Base-by-base conservation (phyloP, 2,329 filamentous ascomycete species). In the Arthrobotrys sphaeroides region DNA sequence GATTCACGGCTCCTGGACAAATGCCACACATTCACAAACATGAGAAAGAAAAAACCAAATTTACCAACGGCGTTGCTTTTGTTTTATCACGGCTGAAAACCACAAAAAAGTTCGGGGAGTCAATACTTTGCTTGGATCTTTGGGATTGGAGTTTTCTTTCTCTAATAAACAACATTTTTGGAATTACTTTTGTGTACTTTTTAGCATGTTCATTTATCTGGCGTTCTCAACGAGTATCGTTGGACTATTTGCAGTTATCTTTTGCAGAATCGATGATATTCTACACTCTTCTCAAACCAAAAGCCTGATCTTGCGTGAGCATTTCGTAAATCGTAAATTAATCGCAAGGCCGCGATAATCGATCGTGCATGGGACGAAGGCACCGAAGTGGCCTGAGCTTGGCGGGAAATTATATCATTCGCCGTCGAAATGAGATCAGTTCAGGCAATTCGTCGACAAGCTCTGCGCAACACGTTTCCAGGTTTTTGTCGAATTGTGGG, bases 111-210 rank as follows among this genome's bases (percentile, higher is more conserved):
- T 38, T 49, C 53, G 62, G 62, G 70, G 70, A 68, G 62, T 74
- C 40, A 28, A 16, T 10, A 18, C 12, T 55, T 51, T 68, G 28
- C 36, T 57, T 62, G 43, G 72, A 68, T 64, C 33, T 45, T 67
- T 69, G 57, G 72, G 49, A 42, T 53, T 60, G 72, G 72, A 75
- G 72, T 75, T 75, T 64, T 75, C 31, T 28, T 22, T n/a, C 57
- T 40, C 26, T 72, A 59, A 36, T 36, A 62, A 47, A 45, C n/a
- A 53, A 49, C 43, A 49, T 62, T 64, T 38, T 5, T 57, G 10
- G 38, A 47, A 22, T 59, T 72, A 26, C 22, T 28, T 43, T 36
- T 42, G 42, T 43, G 51, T 31, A 42, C 65, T 40, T 33, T 57
- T 57, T 68, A 75, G 72, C 72, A 69, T 68, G 64, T 60, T 38